phyloP scores from a whole-genome alignment of 129 eudicot genomes.

The Sambucus nigra region DNA sequence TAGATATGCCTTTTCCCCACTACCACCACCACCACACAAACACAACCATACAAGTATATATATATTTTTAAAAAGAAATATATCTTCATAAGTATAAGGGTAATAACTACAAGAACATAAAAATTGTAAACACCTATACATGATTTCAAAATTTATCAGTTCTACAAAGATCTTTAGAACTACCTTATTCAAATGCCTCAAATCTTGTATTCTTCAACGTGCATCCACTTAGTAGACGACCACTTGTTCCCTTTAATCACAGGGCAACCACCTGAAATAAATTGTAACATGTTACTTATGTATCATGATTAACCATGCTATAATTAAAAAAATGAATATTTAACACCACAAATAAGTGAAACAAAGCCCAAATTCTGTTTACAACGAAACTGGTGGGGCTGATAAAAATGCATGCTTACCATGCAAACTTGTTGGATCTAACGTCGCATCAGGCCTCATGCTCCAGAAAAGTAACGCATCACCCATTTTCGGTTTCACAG shows the following conservation, averaged over 20 bases:
- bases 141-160: neutral
- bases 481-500: conserved; percentile 86
- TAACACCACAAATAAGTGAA: neutral
- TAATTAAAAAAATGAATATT: neutral
- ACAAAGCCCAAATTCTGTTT: conserved; percentile 6
- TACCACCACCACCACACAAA: neutral
- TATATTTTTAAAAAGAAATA: too few relatives aligned
- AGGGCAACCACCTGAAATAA: conserved; percentile 80
- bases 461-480: conserved; percentile 98
- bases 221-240: conserved; percentile 98
- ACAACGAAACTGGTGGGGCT: too few relatives aligned
- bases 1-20: neutral
- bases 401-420: conserved; percentile 32
- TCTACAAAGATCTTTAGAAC: neutral
- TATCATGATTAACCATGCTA: conserved; percentile 3
- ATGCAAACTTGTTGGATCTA: conserved; percentile 92
- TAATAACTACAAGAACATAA: neutral
- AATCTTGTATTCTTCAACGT: conserved; percentile 70
- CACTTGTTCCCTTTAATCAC: conserved; percentile 93
- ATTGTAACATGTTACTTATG: neutral
- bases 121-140: neutral
- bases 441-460: conserved; percentile 95
- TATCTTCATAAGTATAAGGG: neutral
- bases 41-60: too few relatives aligned
- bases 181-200: conserved; percentile 23